A percentile compares a stretch with the other conserved stretches of the same genome.
Conservation (phyloP, 106 monocot species). For the Posidonia australis region DNA sequence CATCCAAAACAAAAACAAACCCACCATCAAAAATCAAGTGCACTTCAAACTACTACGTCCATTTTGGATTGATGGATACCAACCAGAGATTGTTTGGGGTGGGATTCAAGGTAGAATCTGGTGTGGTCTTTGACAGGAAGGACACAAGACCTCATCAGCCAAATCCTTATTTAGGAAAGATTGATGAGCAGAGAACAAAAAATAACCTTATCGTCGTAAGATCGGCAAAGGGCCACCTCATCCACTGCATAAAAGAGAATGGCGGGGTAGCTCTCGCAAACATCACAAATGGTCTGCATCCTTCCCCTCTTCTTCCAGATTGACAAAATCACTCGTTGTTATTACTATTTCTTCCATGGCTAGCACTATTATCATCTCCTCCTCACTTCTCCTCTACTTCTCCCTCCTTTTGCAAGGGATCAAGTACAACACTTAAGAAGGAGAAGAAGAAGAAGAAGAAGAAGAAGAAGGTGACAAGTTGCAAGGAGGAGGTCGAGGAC, state of each 20-base stretch:
- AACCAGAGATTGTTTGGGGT: conserved; percentile 35
- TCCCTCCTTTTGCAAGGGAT: no score
- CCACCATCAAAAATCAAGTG: background rate
- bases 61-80: no score
- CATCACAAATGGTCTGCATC: conserved; percentile 92
- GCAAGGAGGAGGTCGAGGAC: no score
- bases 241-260: conserved; percentile 90
- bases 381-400: background rate
- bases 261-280: conserved; percentile 84
- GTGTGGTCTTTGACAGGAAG: conserved; percentile 8
- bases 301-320: background rate
- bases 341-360: background rate
- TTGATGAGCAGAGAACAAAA: no score
- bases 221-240: conserved; percentile 77
- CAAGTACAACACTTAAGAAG: no score
- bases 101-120: conserved; percentile 21
- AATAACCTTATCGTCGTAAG: conserved; percentile 87
- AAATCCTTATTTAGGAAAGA: no score
- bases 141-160: conserved; percentile 9
- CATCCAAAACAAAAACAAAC: background rate
- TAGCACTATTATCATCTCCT: background rate
- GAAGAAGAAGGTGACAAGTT: no score
- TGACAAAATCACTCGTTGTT: background rate
- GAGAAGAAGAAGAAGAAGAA: no score
- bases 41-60: no score